These are phyloP conservation scores for Penstemon newberryi DNA, from an alignment of 257 asterid species.

Conservation along the genomic window DNA sequence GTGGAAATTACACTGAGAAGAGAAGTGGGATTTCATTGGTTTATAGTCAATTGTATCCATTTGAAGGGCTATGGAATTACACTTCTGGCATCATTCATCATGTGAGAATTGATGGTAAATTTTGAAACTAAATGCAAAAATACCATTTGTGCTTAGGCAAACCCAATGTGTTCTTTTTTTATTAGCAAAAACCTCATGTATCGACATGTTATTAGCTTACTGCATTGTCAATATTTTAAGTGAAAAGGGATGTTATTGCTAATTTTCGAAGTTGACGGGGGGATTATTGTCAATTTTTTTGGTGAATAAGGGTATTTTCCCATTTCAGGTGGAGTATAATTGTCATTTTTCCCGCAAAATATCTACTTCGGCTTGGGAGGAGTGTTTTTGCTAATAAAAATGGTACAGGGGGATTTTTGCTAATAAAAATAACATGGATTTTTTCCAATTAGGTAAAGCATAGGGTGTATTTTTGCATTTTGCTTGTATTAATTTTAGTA, in stretches of 20 bases:
- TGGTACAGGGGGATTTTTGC: no score
- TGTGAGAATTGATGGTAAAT: slow-evolving; percentile 67
- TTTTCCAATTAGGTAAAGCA: no score
- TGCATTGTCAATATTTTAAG: no score
- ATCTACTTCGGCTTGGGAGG: no score
- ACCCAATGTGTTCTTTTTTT: no score
- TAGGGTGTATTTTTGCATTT: neutral
- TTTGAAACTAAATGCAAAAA: neutral
- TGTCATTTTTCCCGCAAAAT: no score
- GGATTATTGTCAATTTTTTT: neutral
- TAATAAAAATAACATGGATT: no score
- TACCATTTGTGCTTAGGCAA: neutral
- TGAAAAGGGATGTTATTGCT: no score
- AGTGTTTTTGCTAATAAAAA: no score
- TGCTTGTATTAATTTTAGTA: neutral
- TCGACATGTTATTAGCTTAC: no score
- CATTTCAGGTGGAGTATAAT: no score
- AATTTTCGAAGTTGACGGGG: neutral
- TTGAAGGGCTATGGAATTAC: slow-evolving; percentile 80
- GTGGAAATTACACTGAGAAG: slow-evolving; percentile 48
- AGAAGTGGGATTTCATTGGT: slow-evolving; percentile 55
- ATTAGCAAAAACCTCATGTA: no score
- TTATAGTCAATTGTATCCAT: slow-evolving; percentile 78
- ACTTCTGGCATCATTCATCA: slow-evolving; percentile 86
- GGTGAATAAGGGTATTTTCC: neutral